Evolutionary conservation across 345 rosid species (phyloP), one percentile per base, ranked within the genome.

Genomic region (Citrus hindsii): DNA sequence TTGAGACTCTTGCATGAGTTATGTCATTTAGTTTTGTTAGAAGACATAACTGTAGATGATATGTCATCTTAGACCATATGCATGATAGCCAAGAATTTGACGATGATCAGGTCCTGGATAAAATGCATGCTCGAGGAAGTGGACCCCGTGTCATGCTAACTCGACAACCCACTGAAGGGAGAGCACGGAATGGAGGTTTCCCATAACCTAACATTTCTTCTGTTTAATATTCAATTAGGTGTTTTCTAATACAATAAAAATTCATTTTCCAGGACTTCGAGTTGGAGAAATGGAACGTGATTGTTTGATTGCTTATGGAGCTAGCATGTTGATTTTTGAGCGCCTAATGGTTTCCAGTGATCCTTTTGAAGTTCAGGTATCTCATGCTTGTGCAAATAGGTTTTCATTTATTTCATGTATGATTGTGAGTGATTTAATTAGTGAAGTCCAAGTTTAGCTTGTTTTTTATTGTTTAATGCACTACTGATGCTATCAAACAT

Each of bases 271-370:
- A 95, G 98, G 99, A 67, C 85, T 96, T 71, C 76, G 99, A 83
- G 99, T 96, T 28, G 99, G 99, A 82, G 99, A 96, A 85, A 96
- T 92, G 97, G 99, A 94, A 69, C 90, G 98, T 40, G 98, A 96
- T 83, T 96, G 97, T 83, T 89, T 96, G 76, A 92, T 96, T 76
- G 98, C 97, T 73, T 96, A 96, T 82, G 99, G 99, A 32, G 95
- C 99, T 75, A 96, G 97, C 88, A 94, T 88, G 93, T 84, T 96
- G 83, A 89, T 96, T 67, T 90, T 76, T 33, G 97, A 94, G 88
- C 97, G 97, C 66, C 86, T 96, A 67, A 92, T 96, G 97, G 27
- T 91, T 69, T 95, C 99, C 59, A 95, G 99, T 79, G 99, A 95
- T 82, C 99, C 97, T 73, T 96, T 96, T 59, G 94, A 92, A 88